These are phyloP conservation scores for Pistacia atlantica DNA, from an alignment of 345 rosid genomes.

Conservation along the genomic window DNA sequence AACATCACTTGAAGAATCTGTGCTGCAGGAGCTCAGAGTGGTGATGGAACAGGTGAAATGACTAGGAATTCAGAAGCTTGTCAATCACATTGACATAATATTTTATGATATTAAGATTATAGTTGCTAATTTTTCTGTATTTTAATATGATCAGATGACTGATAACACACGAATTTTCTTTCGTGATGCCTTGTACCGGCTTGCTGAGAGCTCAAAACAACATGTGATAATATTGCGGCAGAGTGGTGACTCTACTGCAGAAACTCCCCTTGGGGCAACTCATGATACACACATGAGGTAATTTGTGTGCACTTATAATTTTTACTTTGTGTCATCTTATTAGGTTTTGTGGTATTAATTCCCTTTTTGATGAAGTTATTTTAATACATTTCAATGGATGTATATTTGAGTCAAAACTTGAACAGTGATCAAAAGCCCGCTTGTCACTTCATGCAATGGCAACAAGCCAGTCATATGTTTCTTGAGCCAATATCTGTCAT, in stretches of 20 bases:
- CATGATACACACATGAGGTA: conserved; percentile 34
- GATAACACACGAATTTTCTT: conserved; percentile 69
- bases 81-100: background rate
- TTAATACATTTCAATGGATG: background rate
- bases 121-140: conserved; percentile 13
- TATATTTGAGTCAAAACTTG: background rate
- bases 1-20: conserved; percentile 57
- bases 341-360: background rate
- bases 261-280: conserved; percentile 24
- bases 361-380: background rate
- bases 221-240: conserved; percentile 16
- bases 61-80: background rate
- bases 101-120: background rate
- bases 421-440: background rate
- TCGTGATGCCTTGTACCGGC: conserved; percentile 85
- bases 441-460: background rate
- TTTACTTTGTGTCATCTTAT: too few species aligned
- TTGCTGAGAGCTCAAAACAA: conserved; percentile 62
- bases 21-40: conserved; percentile 63
- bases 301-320: background rate
- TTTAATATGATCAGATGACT: conserved; percentile 47
- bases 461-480: background rate
- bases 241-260: conserved; percentile 24
- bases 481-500: background rate
- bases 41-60: conserved; percentile 66